Evolutionary conservation across 208 protist species (phyloP).

Genomic region (Trypanosoma avium): DNA sequence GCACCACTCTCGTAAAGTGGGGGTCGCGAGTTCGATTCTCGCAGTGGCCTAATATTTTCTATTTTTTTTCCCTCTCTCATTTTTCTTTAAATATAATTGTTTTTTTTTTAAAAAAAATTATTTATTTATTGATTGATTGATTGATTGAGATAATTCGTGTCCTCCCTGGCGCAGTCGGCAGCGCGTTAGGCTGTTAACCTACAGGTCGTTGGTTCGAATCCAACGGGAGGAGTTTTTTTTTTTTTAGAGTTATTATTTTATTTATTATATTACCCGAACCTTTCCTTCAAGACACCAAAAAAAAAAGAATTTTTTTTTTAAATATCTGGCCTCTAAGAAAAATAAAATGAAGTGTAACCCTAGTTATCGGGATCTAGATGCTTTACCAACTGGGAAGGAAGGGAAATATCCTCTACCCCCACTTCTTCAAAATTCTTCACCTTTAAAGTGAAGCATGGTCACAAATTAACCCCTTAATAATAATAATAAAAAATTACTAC

Average conservation of each 20-base stretch:
- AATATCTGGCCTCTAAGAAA: no score
- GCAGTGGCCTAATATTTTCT: conserved; percentile 74
- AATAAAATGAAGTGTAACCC: no score
- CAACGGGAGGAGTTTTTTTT: conserved; percentile 92
- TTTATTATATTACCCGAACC: not conserved
- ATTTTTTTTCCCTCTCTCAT: not conserved
- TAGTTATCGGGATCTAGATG: no score
- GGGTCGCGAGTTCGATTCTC: conserved; percentile 96
- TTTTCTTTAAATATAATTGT: not conserved
- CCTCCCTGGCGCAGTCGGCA: conserved; percentile 94
- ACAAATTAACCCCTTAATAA: no score
- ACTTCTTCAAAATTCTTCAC: no score
- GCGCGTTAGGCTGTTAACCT: conserved; percentile 96
- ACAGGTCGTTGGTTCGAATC: conserved; percentile 95
- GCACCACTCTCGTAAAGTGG: conserved; percentile 96
- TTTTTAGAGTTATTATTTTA: not conserved
- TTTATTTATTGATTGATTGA: not conserved
- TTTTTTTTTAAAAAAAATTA: not conserved
- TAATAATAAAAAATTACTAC: no score
- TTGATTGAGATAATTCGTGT: no score
- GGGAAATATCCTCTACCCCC: no score
- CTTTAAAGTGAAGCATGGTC: no score
- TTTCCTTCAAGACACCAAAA: conserved; percentile 40
- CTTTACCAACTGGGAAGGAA: no score
- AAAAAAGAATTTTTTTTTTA: conserved; percentile 73